These are phyloP conservation scores for Moricandia arvensis DNA, from an alignment of 345 rosid genomes.

Conservation along the genomic window DNA sequence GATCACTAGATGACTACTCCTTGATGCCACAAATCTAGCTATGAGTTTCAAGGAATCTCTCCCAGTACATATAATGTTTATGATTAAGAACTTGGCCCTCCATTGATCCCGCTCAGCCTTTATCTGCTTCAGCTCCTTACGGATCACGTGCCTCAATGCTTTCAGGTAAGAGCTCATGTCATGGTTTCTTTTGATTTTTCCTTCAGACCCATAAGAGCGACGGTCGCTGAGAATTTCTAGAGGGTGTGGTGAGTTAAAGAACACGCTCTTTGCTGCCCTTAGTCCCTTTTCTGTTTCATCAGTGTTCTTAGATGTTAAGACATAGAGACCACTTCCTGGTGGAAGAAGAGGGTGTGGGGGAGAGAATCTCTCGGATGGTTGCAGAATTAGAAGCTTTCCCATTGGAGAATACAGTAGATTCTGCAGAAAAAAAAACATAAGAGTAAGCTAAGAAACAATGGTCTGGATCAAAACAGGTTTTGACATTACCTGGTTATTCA, in stretches of 20 bases:
- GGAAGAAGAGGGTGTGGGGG: constrained; percentile 92
- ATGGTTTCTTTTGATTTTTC: constrained; percentile 83
- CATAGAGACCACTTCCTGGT: constrained; percentile 81
- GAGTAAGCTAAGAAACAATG: constrained; percentile 12
- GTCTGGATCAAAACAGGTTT: constrained; percentile 7
- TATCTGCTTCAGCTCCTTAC: constrained; percentile 65
- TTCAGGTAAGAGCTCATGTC: constrained; percentile 84
- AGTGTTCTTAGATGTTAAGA: constrained; percentile 45
- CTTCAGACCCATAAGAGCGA: constrained; percentile 80
- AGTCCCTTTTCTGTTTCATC: constrained; percentile 60
- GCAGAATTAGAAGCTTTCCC: constrained; percentile 93
- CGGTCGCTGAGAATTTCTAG: constrained; percentile 89
- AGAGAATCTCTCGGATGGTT: constrained; percentile 85
- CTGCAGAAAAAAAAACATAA: constrained; percentile 39
- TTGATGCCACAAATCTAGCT: constrained; percentile 62
- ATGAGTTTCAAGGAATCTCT: constrained; percentile 63
- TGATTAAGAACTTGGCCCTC: constrained; percentile 46
- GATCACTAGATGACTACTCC: constrained; percentile 70
- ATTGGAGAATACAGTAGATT: constrained; percentile 76
- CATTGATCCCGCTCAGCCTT: constrained; percentile 51
- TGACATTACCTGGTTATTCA: constrained; percentile 63
- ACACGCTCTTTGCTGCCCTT: constrained; percentile 61
- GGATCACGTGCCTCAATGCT: constrained; percentile 60
- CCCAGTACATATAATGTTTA: constrained; percentile 52
- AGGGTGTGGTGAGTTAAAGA: constrained; percentile 97